Evolutionary conservation across 306 rosid genomes (phyloP), one percentile per base, ranked within the genome.

Genomic region (Gastrolobium villosum): DNA sequence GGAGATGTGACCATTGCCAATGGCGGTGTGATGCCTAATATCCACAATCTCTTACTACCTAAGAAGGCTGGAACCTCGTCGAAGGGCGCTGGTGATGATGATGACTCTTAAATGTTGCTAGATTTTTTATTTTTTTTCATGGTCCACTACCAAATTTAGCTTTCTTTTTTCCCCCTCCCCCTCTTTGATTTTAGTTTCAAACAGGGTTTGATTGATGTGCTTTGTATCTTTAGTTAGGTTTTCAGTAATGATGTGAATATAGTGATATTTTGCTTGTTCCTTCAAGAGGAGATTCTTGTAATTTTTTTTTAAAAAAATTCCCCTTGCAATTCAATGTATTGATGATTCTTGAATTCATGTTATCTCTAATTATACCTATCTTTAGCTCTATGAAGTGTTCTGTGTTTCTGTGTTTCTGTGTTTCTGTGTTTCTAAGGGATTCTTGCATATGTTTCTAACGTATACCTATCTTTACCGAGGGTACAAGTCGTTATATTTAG

Each of bases 11-110:
- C 97, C 0, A 95, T 95, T 40, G 97, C 97, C 0, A 95, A 91
- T 7, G 98, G 99, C 8, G 97, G 98, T 56, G 99, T 95, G 3
- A 95, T 88, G 98, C 96, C 99, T 7, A 95, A 95, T 85, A 95
- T 95, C 70, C 98, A 95, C 87, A 91, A 87, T 52, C 75, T 91
- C 2, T 87, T 95, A 0, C 91, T 95, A 2, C 97, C 97, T 0
- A 94, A 94, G 92, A 94, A 94, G 78, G 7, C 87, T 0, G 96
- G 98, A 0, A 30, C 84, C 28, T 85, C 98, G 1, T 91, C 97
- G 0, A 90, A 88, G 87, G 85, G 77, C 3, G 68, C 80, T 0
- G 89, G 68, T 2, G 96, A 69, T 48, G 97, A 91, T 2, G 98
- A 94, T 6, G 89, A 94, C 5, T 82, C 88, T 71, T 90, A 81